Evolutionary conservation across 257 asterid species (phyloP).

Genomic region (Solanum chilense): DNA sequence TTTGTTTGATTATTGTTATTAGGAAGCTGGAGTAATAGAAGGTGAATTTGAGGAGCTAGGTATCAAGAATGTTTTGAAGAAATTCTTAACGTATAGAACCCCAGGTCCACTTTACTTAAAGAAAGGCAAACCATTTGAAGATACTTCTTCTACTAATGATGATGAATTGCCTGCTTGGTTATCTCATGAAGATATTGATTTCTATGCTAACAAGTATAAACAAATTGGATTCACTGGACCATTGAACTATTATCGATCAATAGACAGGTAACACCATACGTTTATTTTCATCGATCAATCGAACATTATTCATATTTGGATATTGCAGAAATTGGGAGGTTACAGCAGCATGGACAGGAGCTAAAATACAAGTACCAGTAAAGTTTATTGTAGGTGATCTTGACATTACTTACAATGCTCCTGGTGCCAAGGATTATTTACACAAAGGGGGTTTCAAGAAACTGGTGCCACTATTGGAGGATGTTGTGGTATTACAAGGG

Average conservation of each 20-base stretch:
- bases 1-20: neutral
- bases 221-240: constrained; percentile 56
- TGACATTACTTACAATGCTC: constrained; percentile 49
- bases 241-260: constrained; percentile 56
- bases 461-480: constrained; percentile 48
- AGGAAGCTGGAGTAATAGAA: constrained; percentile 59
- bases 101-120: constrained; percentile 50
- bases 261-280: constrained; percentile 28
- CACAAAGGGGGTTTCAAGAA: constrained; percentile 59
- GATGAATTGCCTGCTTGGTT: constrained; percentile 42
- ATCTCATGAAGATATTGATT: constrained; percentile 36
- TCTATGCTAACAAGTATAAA: constrained; percentile 36
- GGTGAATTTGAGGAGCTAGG: constrained; percentile 40
- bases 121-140: constrained; percentile 17
- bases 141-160: neutral
- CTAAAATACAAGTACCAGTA: constrained; percentile 36
- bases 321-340: constrained; percentile 60
- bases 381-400: constrained; percentile 64
- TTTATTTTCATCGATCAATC: neutral
- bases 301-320: neutral
- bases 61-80: constrained; percentile 27
- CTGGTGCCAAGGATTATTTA: constrained; percentile 53
- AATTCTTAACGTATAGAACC: constrained; percentile 21
- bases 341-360: constrained; percentile 56
- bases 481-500: constrained; percentile 47